Evolutionary conservation across 306 rosid species (phyloP), one percentile per base, ranked within the genome.

Genomic region (Malus asiatica): DNA sequence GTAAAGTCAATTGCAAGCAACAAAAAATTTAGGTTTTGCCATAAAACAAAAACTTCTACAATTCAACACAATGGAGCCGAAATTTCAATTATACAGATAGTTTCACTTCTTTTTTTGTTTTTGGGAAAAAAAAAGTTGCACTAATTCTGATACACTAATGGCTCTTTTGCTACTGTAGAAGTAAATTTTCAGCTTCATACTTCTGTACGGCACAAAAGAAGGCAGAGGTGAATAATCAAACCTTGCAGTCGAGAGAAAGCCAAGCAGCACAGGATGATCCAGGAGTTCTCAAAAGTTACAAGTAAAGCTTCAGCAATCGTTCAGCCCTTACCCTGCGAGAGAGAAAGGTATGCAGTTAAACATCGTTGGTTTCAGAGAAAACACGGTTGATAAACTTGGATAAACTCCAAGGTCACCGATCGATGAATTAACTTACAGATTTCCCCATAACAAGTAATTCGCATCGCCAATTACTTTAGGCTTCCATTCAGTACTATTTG

Each of bases 271-370:
- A 48, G 45, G 80, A 52, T n/a, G 68, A 71, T 53, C 52, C 70
- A 62, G 51, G 30, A 33, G 63, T 70, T 72, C 73, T 68, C 27
- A 9, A 30, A 7, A 58, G 35, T 33, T 22, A 45, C 25, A 8
- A 57, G 57, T 9, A 51, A 30, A 30, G 12, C 63, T 60, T 33
- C 44, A 1, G 68, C 70, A 71, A 53, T 22, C 32, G 63, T 69
- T 83, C 63, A 84, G 11, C 84, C 84, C 82, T 84, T 84, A 19
- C 84, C 84, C 84, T 80, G 77, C 44, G 64, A 66, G 19, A 60
- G 66, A 25, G 19, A 58, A 42, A 61, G 5, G 32, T 45, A 22
- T 5, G 25, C 2, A 20, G 58, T 63, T 13, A 16, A 11, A n/a
- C 30, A 70, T 48, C 12, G 30, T 63, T 6, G 3, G 44, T 40